These are phyloP conservation scores for Daldinia grandis DNA, from an alignment of 495 filamentous ascomycete genomes.

Conservation along the genomic window DNA sequence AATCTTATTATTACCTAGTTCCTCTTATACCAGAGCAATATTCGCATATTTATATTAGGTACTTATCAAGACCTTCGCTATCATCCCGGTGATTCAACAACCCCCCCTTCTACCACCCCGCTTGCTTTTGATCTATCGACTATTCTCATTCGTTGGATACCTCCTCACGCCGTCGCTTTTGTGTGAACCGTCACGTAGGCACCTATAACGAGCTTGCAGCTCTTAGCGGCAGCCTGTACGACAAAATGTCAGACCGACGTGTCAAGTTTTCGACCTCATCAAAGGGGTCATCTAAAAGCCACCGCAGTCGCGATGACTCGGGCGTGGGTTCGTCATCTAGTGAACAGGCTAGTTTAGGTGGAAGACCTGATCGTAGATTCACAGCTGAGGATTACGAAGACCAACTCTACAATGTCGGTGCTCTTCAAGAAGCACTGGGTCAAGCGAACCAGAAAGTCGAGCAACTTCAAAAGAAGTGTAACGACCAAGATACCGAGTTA, in stretches of 20 bases:
- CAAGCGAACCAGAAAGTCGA: slow-evolving; percentile 44
- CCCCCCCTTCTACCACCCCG: slow-evolving; percentile 1
- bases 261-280: slow-evolving; percentile 38
- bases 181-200: slow-evolving; percentile 19
- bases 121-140: slow-evolving; percentile 1
- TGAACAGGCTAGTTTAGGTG: slow-evolving; percentile 43
- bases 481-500: slow-evolving; percentile 38
- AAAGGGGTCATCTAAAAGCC: slow-evolving; percentile 24
- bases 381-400: slow-evolving; percentile 44
- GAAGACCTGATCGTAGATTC: slow-evolving; percentile 46
- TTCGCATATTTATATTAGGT: slow-evolving; percentile 29
- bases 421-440: slow-evolving; percentile 45
- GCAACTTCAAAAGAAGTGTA: slow-evolving; percentile 31
- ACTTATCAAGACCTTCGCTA: not conserved
- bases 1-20: slow-evolving; percentile 1
- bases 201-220: slow-evolving; percentile 4
- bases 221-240: slow-evolving; percentile 9
- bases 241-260: slow-evolving; percentile 34
- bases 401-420: slow-evolving; percentile 43
- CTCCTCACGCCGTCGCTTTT: not conserved
- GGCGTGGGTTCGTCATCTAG: slow-evolving; percentile 48
- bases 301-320: slow-evolving; percentile 42
- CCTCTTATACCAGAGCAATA: slow-evolving; percentile 3
- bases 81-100: slow-evolving; percentile 11
- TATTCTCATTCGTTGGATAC: slow-evolving; percentile 7